Evolutionary conservation across 208 protist species (phyloP).

Genomic region (Strigomonas galati): DNA sequence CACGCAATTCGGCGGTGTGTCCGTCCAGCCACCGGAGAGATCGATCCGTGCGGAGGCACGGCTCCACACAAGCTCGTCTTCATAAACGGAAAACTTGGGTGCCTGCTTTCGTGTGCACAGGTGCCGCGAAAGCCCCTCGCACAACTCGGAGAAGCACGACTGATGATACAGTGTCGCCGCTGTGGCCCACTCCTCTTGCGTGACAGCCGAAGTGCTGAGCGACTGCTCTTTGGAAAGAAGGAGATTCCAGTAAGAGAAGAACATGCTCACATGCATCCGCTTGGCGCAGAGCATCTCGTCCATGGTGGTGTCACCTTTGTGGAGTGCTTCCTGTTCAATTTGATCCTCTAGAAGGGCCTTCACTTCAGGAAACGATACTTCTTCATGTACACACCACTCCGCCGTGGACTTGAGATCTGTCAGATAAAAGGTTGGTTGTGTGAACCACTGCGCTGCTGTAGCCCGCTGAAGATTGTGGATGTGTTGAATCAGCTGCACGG

Average conservation of each 20-base stretch:
- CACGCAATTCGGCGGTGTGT: constrained; percentile 60
- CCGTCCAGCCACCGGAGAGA: constrained; percentile 58
- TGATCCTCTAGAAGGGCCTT: not conserved
- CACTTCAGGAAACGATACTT: constrained; percentile 20
- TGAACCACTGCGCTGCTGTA: not conserved
- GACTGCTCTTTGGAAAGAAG: constrained; percentile 5
- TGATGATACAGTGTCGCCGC: not conserved
- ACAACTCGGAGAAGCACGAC: constrained; percentile 18
- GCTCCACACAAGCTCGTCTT: constrained; percentile 49
- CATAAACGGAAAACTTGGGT: constrained; percentile 24
- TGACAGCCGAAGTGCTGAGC: not conserved
- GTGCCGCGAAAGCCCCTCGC: constrained; percentile 17
- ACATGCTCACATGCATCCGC: constrained; percentile 22
- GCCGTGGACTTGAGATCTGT: constrained; percentile 37
- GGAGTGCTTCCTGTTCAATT: not conserved
- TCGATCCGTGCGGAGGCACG: constrained; percentile 54
- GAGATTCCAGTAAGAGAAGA: not conserved
- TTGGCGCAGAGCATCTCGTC: not conserved
- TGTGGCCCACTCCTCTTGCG: not conserved
- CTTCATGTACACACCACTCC: constrained; percentile 22
- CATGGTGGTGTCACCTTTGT: too few relatives aligned
- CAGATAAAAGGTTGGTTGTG: constrained; percentile 19
- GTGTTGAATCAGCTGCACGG: constrained; percentile 14
- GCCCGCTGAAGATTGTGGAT: not conserved
- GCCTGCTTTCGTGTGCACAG: constrained; percentile 18